Percentiles rank a stretch among this genome's conserved stretches.
Evolutionary conservation across 2,329 filamentous ascomycete species (phyloP).

Genomic region (Pseudocercospora fijiensis): DNA sequence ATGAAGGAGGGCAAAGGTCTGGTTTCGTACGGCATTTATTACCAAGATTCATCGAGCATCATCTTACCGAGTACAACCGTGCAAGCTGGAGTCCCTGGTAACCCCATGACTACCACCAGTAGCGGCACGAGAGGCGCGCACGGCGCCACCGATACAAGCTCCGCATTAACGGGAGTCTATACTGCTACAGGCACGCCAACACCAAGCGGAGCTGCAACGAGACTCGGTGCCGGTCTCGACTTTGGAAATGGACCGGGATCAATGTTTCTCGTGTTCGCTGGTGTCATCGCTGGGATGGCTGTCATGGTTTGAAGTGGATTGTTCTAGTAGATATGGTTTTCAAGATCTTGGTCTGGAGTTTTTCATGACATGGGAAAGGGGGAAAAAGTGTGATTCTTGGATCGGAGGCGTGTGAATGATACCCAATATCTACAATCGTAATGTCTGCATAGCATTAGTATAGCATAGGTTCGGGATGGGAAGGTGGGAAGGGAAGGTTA

Average conservation of each 20-base stretch:
- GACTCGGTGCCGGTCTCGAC: neutral
- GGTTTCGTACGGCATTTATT: constrained; percentile 61
- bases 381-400: neutral
- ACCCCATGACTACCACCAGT: constrained; percentile 28
- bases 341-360: neutral
- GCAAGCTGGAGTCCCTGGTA: constrained; percentile 37
- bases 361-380: neutral
- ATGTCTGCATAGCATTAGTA: neutral
- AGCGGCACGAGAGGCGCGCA: constrained; percentile 14
- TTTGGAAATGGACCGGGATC: neutral
- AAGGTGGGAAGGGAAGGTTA: neutral
- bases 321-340: neutral
- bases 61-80: constrained; percentile 38
- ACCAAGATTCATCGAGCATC: constrained; percentile 43
- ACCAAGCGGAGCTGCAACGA: constrained; percentile 21
- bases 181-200: constrained; percentile 41
- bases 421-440: neutral
- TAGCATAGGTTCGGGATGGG: neutral
- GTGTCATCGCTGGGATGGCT: constrained; percentile 5
- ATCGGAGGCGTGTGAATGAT: neutral
- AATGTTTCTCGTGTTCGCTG: neutral
- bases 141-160: constrained; percentile 12
- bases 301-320: constrained; percentile 13
- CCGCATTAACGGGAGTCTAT: constrained; percentile 39
- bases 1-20: constrained; percentile 54